These are phyloP conservation scores for Akanthomyces uredinophilus DNA, from an alignment of 2,329 filamentous ascomycete genomes.

Conservation along the genomic window DNA sequence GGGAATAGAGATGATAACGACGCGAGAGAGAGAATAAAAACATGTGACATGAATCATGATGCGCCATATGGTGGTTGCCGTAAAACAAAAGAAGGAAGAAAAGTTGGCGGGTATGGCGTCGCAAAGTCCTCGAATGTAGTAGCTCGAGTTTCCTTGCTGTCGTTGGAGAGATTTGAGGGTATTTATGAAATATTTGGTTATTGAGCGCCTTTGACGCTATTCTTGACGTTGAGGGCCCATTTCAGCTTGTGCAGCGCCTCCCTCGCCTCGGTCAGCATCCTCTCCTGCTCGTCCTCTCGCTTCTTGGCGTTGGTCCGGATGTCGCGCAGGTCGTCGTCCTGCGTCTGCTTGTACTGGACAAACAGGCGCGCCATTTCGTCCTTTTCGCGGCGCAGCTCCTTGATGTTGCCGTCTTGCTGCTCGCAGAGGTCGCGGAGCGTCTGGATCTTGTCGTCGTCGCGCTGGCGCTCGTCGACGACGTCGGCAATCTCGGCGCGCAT, in stretches of 20 bases:
- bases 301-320: conserved; percentile 54
- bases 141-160: background rate
- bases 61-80: background rate
- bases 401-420: conserved; percentile 66
- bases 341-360: conserved; percentile 58
- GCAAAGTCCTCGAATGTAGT: background rate
- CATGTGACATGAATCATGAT: conserved; percentile 16
- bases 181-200: conserved; percentile 27
- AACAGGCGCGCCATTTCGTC: conserved; percentile 56
- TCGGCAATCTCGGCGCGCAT: conserved; percentile 49
- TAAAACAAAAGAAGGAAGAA: background rate
- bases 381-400: conserved; percentile 55
- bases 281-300: conserved; percentile 58
- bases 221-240: conserved; percentile 67
- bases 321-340: conserved; percentile 54
- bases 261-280: conserved; percentile 52
- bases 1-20: conserved; percentile 12
- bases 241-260: conserved; percentile 62
- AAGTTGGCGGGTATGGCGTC: background rate
- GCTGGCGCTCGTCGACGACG: conserved; percentile 50
- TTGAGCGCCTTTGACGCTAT: conserved; percentile 52
- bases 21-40: conserved; percentile 14
- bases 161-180: background rate
- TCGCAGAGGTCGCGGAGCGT: conserved; percentile 65
- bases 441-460: conserved; percentile 58